Evolutionary conservation across 2,329 filamentous ascomycete genomes (phyloP).

Genomic region (Botrytis hyacinthi): DNA sequence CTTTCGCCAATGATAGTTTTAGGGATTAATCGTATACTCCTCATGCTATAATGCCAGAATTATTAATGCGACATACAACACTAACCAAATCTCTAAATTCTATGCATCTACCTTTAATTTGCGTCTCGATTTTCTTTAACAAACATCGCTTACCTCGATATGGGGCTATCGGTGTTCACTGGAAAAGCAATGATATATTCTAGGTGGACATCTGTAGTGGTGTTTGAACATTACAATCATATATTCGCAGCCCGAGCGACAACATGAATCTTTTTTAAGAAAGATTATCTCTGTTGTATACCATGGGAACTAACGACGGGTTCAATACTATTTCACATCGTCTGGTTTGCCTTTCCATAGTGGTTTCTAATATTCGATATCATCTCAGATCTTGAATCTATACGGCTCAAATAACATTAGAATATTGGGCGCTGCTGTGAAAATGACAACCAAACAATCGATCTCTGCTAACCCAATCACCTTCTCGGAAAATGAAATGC

Average conservation of each 20-base stretch:
- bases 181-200: background rate
- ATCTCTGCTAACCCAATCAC: accelerated
- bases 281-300: background rate
- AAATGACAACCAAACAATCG: background rate
- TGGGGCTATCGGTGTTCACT: background rate
- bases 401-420: background rate
- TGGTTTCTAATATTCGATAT: background rate
- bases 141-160: too few species aligned
- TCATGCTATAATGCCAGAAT: background rate
- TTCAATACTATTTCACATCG: background rate
- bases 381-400: background rate
- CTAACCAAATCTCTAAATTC: background rate
- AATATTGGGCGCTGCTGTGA: background rate
- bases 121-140: accelerated
- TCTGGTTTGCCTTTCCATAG: background rate
- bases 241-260: background rate
- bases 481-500: background rate
- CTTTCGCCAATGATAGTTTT: background rate
- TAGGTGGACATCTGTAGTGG: background rate
- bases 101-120: background rate
- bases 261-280: background rate
- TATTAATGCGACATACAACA: background rate
- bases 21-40: background rate
- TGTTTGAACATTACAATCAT: background rate
- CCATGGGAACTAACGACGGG: background rate